Evolutionary conservation across 495 filamentous ascomycete species (phyloP).

Genomic region (Polyplosphaeria fusca): DNA sequence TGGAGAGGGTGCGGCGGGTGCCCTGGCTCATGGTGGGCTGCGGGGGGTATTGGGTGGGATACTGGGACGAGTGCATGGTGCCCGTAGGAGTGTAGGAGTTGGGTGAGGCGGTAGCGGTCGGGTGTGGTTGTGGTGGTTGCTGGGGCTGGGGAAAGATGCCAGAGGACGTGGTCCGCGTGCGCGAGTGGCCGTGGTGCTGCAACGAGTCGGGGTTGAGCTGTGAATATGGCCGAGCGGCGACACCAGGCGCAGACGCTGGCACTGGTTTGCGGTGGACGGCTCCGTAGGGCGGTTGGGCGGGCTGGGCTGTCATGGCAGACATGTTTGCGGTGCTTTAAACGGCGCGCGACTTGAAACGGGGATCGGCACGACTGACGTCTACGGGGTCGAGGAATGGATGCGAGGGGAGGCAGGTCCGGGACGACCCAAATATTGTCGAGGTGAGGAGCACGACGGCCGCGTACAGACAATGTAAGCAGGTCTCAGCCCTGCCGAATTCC

Average conservation of each 20-base stretch:
- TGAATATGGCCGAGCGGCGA: constrained; percentile 17
- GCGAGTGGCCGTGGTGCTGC: constrained; percentile 29
- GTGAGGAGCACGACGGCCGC: no score
- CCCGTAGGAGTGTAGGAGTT: constrained; percentile 14
- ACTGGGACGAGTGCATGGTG: constrained; percentile 27
- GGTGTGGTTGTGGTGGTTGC: not conserved
- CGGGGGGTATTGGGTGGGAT: constrained; percentile 23
- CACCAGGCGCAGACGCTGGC: constrained; percentile 9
- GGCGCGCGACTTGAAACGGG: constrained; percentile 6
- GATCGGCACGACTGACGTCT: constrained; percentile 17
- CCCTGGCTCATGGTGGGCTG: constrained; percentile 6
- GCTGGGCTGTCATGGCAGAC: constrained; percentile 20
- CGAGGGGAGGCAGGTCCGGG: no score
- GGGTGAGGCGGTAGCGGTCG: constrained; percentile 2
- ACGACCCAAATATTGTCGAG: no score
- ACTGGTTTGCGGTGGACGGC: constrained; percentile 24
- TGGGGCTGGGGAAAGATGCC: constrained; percentile 26
- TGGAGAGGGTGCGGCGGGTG: constrained; percentile 44
- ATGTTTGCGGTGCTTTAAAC: constrained; percentile 3
- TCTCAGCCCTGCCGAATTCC: constrained; percentile 17
- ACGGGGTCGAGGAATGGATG: constrained; percentile 4
- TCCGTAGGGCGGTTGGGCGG: constrained; percentile 10
- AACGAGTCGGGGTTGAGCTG: constrained; percentile 7
- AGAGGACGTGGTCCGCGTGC: constrained; percentile 35
- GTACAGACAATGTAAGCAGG: no score